Conservation (phyloP, 1,139 yeast genomes). For the Pneumocystis carinii region DNA sequence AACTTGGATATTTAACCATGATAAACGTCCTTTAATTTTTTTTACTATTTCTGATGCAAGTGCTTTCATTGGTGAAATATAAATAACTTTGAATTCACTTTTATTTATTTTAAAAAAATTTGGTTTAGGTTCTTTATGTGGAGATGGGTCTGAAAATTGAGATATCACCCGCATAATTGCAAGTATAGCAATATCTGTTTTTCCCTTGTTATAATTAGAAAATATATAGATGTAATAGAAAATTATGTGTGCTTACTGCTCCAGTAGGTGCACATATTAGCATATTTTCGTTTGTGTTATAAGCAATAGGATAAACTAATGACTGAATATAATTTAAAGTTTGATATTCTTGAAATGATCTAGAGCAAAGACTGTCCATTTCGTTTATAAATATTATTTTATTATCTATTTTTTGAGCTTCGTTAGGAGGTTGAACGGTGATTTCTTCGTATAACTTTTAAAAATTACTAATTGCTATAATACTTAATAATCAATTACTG, state of each 20-base stretch:
- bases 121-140: conserved; percentile 17
- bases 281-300: conserved; percentile 87
- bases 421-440: conserved; percentile 55
- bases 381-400: conserved; percentile 29
- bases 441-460: conserved; percentile 61
- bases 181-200: conserved; percentile 87
- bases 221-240: neutral
- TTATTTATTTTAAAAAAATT: conserved; percentile 47
- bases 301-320: conserved; percentile 81
- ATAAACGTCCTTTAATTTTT: conserved; percentile 61
- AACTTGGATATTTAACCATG: conserved; percentile 74
- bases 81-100: conserved; percentile 76
- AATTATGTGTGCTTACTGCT: conserved; percentile 31
- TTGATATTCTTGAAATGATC: conserved; percentile 68
- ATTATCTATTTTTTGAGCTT: neutral
- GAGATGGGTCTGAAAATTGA: conserved; percentile 36
- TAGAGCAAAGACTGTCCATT: conserved; percentile 63
- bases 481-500: conserved; percentile 4
- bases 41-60: conserved; percentile 95
- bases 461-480: neutral
- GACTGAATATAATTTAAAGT: conserved; percentile 82
- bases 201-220: conserved; percentile 36
- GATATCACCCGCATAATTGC: conserved; percentile 70
- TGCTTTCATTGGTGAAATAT: conserved; percentile 93
- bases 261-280: conserved; percentile 98